Evolutionary conservation across 768 basidiomycete genomes (phyloP), one percentile per base, ranked within the genome.

Genomic region (Panellus pusillus): DNA sequence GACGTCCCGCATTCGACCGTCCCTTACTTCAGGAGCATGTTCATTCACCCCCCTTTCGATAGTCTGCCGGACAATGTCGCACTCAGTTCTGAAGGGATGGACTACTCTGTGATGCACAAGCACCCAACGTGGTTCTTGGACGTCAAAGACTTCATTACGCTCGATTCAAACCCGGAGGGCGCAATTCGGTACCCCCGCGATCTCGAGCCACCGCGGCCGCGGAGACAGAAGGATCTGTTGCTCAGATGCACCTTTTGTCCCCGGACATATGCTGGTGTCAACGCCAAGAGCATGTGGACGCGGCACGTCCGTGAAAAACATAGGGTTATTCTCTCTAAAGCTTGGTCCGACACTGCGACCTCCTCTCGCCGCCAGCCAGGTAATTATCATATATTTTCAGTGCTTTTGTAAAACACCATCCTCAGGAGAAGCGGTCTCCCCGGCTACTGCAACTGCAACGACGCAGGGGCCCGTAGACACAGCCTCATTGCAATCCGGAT

Each of bases 211-310:
- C 80, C 80, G n/a, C 72, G 81, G 52, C 80, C 80, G 13, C 66
- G 76, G 15, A 29, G 59, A 41, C 59, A 61, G 42, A 61, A 61
- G 55, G 59, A 61, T 40, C 52, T 61, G 29, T 46, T 61, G 45
- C 69, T 82, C 14, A 71, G 80, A 47, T 82, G 80, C 67, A 82
- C 80, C 2, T 82, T 82, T 58, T 82, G 80, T 61, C 71, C 81
- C 50, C 72, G 81, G 54, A 77, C 74, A 12, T 82, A 82, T 54
- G 77, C 80, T 9, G 80, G 80, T 6, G 78, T 81, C 31, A 82
- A 82, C 65, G 81, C 80, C 18, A 82, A 82, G 66, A 81, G 80
- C 58, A 82, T 82, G 80, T 82, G 80, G 80, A 67, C 81, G 44
- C 71, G 80, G 37, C 80, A 82, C 58, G 81, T 82, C 15, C 79